Evolutionary conservation across 78 protist genomes (phyloP).

Genomic region (Dictyostelium citrinum): DNA sequence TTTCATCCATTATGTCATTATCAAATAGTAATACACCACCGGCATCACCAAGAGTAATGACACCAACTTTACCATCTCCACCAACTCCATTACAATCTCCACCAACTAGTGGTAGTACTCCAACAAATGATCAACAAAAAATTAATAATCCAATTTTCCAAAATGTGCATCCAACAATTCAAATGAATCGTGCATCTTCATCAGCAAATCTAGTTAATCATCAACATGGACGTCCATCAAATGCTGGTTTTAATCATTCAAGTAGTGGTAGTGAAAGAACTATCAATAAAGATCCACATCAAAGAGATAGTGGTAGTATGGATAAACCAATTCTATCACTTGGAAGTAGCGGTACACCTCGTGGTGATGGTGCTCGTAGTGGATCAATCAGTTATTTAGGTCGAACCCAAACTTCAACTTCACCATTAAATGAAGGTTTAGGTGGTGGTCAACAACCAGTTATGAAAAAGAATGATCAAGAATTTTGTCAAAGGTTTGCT

Average conservation of each 20-base stretch:
- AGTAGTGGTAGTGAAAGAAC: background rate
- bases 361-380: constrained; percentile 12
- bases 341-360: constrained; percentile 4
- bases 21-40: constrained; percentile 5
- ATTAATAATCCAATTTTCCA: background rate
- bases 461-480: constrained; percentile 79
- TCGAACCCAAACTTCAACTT: constrained; percentile 25
- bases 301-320: background rate
- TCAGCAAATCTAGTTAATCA: background rate
- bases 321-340: background rate
- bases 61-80: background rate
- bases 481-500: constrained; percentile 47
- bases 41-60: background rate
- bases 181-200: constrained; percentile 14
- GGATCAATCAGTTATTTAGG: background rate
- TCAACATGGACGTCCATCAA: background rate
- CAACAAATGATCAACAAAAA: background rate
- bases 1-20: background rate
- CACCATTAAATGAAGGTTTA: background rate
- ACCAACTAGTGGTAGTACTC: background rate
- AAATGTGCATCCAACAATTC: constrained; percentile 23
- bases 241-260: background rate
- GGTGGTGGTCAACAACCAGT: constrained; percentile 7
- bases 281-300: background rate
- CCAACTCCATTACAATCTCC: background rate